These are phyloP conservation scores for Talaromyces sp. DNA, from an alignment of 2,329 filamentous ascomycete genomes.

Conservation along the genomic window DNA sequence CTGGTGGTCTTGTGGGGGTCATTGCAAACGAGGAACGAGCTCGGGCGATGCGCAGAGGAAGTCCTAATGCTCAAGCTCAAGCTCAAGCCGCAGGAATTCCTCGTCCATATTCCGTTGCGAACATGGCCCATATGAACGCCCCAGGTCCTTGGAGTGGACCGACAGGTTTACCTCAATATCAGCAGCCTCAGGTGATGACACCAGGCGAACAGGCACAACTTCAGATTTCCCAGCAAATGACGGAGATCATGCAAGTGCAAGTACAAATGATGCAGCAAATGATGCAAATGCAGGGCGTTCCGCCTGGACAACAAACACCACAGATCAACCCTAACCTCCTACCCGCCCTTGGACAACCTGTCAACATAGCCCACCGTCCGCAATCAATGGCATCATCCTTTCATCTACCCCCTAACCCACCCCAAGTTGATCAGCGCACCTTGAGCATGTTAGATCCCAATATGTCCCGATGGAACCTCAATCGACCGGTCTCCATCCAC, in stretches of 20 bases:
- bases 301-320: constrained; percentile 30
- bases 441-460: constrained; percentile 81
- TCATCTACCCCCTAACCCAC: constrained; percentile 24
- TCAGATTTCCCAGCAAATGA: constrained; percentile 79
- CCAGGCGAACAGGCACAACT: constrained; percentile 70
- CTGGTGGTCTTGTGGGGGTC: constrained; percentile 79
- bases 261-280: constrained; percentile 83
- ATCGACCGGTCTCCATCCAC: constrained; percentile 34
- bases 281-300: constrained; percentile 60
- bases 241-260: constrained; percentile 87
- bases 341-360: constrained; percentile 24
- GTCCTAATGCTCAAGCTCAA: constrained; percentile 63
- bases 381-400: constrained; percentile 47
- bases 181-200: constrained; percentile 39
- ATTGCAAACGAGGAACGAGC: constrained; percentile 82
- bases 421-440: constrained; percentile 54
- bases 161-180: constrained; percentile 21
- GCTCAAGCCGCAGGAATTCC: constrained; percentile 41
- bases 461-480: constrained; percentile 37
- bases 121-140: constrained; percentile 23
- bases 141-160: constrained; percentile 17
- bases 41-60: constrained; percentile 72
- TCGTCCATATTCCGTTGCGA: constrained; percentile 38
- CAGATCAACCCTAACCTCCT: constrained; percentile 28
- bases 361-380: constrained; percentile 37